A percentile compares a stretch with the other conserved stretches of the same genome.
Evolutionary conservation across 2,329 filamentous ascomycete species (phyloP).

Genomic region (Furcasterigmium sp.): DNA sequence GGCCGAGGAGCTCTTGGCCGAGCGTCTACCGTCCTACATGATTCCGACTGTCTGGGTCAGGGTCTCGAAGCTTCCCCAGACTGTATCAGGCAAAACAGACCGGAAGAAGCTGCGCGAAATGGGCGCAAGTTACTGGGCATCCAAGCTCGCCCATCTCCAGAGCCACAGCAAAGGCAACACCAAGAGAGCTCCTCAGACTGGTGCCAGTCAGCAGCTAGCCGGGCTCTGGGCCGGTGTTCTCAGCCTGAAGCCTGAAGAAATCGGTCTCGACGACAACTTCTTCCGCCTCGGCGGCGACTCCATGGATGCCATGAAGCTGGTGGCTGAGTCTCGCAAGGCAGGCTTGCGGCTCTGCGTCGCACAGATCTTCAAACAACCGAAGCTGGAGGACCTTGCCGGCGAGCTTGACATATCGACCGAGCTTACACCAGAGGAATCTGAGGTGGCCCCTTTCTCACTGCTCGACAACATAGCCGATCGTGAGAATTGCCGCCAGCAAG

Average conservation of each 20-base stretch:
- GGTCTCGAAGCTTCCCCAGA: conserved; percentile 14
- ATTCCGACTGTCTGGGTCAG: conserved; percentile 24
- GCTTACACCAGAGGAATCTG: conserved; percentile 45
- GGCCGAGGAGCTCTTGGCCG: conserved; percentile 22
- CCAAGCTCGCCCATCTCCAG: conserved; percentile 22
- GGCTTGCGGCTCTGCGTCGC: conserved; percentile 46
- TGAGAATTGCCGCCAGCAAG: conserved; percentile 21
- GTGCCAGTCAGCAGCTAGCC: conserved; percentile 33
- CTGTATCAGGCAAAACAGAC: conserved; percentile 14
- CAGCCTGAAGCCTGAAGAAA: background rate
- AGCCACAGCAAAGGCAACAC: conserved; percentile 12
- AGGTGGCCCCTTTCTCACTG: conserved; percentile 12
- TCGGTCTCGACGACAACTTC: conserved; percentile 4
- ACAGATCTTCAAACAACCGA: conserved; percentile 46
- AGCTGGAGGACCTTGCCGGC: conserved; percentile 19
- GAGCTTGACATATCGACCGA: conserved; percentile 23
- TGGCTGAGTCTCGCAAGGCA: conserved; percentile 45
- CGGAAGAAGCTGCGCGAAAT: conserved; percentile 10
- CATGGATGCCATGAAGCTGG: conserved; percentile 55
- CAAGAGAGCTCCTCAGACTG: conserved; percentile 14
- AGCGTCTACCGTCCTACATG: conserved; percentile 30
- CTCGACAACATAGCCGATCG: conserved; percentile 16
- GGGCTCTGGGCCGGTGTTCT: conserved; percentile 32
- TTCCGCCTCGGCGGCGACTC: conserved; percentile 58
- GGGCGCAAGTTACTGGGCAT: conserved; percentile 24